Base-by-base conservation (phyloP, 352 stramenopile species). In the Pythium chondricola region DNA sequence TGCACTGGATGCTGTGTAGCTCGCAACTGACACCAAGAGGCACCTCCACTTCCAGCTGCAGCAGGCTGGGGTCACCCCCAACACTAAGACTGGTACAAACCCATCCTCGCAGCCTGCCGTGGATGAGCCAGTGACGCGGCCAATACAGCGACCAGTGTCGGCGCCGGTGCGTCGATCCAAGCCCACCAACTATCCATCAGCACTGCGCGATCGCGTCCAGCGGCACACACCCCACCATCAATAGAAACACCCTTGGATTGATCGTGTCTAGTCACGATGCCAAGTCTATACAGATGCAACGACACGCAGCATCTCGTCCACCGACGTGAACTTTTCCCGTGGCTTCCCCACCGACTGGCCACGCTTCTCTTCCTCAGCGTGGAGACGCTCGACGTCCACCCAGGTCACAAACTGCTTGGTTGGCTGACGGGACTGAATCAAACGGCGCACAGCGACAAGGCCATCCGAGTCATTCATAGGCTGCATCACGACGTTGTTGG, bases 321-420 rank as follows among this genome's bases (percentile, higher is more conserved):
- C 69, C 1, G 66, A 84, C n/a, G 74, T 88, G 27, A 94, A 54
- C 50, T 94, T 93, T 51, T 93, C 84, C 22, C 81, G 74, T 8
- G 80, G 74, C 47, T 93, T 95, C 6, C 80, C 74, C 0, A 68
- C 35, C 0, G 62, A 43, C 48, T 72, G 55, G 2, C 84, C 84
- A 11, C 78, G 83, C 26, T 66, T 61, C 11, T 59, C 67, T 45
- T 95, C 84, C 31, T 86, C 79, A 3, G 52, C 53, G 33, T 74
- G 73, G 14, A 95, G 59, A 5, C 65, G 68, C 36, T 77, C 56
- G 20, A 83, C 85, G 42, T 91, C 78, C 13, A 54, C 21, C 82
- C 82, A 95, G 4, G 42, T 61, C 32, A 94, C 72, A 29, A 93
- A 59, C 42, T 83, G 75, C 57, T 84, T 85, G 20, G 67, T 58